Conservation (phyloP, 768 basidiomycete genomes). For the Amanita thiersii region DNA sequence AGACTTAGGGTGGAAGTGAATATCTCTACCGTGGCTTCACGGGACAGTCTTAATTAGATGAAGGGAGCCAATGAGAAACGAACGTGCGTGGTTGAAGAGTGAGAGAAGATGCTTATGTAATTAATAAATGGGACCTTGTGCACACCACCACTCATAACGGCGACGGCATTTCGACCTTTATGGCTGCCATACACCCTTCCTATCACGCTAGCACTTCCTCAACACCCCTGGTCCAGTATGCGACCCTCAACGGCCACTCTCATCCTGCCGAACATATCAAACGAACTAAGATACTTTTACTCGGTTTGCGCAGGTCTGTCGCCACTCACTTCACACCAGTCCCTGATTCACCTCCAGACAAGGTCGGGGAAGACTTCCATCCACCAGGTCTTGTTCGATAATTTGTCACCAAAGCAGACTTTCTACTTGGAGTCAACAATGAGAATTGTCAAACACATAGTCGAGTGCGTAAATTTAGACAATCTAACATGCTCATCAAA, state of each 20-base stretch:
- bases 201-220: slow-evolving; percentile 25
- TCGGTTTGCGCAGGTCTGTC: slow-evolving; percentile 60
- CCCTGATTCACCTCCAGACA: slow-evolving; percentile 9
- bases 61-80: slow-evolving; percentile 1
- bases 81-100: slow-evolving; percentile 9
- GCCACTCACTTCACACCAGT: slow-evolving; percentile 1
- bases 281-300: slow-evolving; percentile 63
- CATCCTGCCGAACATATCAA: slow-evolving; percentile 19
- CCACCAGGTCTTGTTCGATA: slow-evolving; percentile 85
- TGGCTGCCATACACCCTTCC: slow-evolving; percentile 18
- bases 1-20: slow-evolving; percentile 4
- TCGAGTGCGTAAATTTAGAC: slow-evolving; percentile 57
- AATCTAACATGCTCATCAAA: too few species aligned
- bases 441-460: slow-evolving; percentile 61
- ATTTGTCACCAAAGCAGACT: slow-evolving; percentile 72
- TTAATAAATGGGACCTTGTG: too few species aligned
- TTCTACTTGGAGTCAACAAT: slow-evolving; percentile 88
- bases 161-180: slow-evolving; percentile 6
- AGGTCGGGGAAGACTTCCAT: slow-evolving; percentile 94
- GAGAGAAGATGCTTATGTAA: slow-evolving; percentile 2
- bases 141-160: too few species aligned
- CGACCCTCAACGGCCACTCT: slow-evolving; percentile 21
- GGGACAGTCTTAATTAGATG: neutral
- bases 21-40: neutral
- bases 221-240: slow-evolving; percentile 16